Percentiles rank a stretch among this genome's conserved stretches.
phyloP scores from a whole-genome alignment of 148 eudicot species.

The Chenopodium suecicum region DNA sequence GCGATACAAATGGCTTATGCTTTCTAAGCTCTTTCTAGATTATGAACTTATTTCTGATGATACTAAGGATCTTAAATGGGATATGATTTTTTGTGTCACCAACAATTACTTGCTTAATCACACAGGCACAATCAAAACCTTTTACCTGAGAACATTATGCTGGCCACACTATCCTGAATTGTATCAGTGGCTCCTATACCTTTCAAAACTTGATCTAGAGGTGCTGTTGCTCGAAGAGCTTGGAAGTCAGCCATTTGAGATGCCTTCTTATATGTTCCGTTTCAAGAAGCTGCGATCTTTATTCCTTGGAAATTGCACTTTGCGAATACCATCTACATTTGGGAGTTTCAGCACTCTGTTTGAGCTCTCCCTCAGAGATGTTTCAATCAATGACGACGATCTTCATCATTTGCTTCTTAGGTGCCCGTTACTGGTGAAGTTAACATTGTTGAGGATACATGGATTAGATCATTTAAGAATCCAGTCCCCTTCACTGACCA shows the following conservation, averaged over 20 bases:
- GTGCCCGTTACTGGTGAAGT: slow-evolving; percentile 2
- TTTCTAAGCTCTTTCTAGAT: not conserved
- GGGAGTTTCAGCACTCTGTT: not conserved
- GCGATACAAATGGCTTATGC: slow-evolving; percentile 20
- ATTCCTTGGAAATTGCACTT: not conserved
- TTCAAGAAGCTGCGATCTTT: not conserved
- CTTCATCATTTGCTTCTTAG: slow-evolving; percentile 1
- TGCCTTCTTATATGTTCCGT: slow-evolving; percentile 2
- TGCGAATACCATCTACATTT: slow-evolving; percentile 8
- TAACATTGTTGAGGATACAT: not conserved
- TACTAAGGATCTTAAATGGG: slow-evolving; percentile 2
- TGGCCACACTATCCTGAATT: not conserved
- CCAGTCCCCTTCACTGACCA: not conserved
- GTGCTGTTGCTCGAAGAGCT: not conserved
- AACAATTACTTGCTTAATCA: slow-evolving; percentile 2
- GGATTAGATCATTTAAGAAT: slow-evolving; percentile 9
- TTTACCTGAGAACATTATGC: slow-evolving; percentile 7
- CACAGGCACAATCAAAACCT: not conserved
- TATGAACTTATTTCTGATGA: not conserved
- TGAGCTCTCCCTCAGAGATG: not conserved
- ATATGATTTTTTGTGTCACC: not conserved
- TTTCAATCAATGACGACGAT: slow-evolving; percentile 5
- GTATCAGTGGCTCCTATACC: slow-evolving; percentile 12
- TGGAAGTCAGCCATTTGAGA: not conserved
- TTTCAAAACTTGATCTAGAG: not conserved